Evolutionary conservation across 2,329 filamentous ascomycete species (phyloP), one percentile per base, ranked within the genome.

Genomic region (Claviceps africana): DNA sequence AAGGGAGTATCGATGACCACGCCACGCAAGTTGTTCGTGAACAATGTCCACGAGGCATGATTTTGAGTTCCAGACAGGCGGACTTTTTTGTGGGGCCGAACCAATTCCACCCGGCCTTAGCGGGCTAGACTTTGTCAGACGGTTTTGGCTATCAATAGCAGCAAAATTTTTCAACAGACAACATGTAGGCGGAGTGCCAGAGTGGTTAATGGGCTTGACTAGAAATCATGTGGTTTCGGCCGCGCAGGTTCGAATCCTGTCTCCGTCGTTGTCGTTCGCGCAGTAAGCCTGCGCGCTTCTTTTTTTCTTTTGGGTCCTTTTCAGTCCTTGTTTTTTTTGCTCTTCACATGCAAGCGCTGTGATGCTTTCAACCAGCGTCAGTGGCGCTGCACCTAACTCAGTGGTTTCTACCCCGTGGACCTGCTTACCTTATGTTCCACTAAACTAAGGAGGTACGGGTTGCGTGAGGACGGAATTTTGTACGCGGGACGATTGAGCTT

Each of bases 221-320:
- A 39, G 47, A 49, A 49, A 56, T 55, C 54, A 55, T 55, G 51
- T 56, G 55, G 51, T 47, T 56, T 56, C 55, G 55, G 47, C 51
- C 55, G 55, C 55, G 47, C 54, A 56, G 54, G 55, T 56, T 56
- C 55, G 55, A 56, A 56, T 56, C 55, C 54, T 56, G 55, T 55
- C 55, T 55, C 55, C 53, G 55, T 56, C 55, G 55, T 33, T 19
- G 9, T 42, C 10, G 1, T n/a, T 1, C 2, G 8, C n/a, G 6
- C 8, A 25, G 25, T 25, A 5, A 3, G 4, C 1, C 8, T 0
- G 7, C 17, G 17, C 1, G n/a, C 1, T 40, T 40, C 3, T 21
- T 40, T 40, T 40, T n/a, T 4, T 40, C 3, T 21, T 40, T 40
- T 40, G 3, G 1, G 5, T 15, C 35, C 5, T 37, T 11, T 7